Percentiles rank a stretch among this genome's conserved stretches.
Evolutionary conservation across 177 flowering plant species (phyloP).

Genomic region (Viscum album): DNA sequence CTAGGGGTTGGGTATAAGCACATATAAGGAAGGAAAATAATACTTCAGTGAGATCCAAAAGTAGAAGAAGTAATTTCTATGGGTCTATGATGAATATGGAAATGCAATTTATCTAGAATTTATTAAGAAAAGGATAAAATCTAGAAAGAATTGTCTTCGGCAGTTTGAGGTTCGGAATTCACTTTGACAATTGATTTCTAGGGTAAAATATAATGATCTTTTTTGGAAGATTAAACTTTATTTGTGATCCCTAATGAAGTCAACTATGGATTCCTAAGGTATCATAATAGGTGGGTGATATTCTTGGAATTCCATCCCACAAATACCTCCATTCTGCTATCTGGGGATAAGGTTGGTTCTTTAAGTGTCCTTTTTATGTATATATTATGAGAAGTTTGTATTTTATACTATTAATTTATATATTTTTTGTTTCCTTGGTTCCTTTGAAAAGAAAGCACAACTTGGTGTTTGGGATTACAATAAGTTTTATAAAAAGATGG

Average conservation of each 20-base stretch:
- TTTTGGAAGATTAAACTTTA: slow-evolving; percentile 47
- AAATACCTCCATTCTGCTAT: slow-evolving; percentile 58
- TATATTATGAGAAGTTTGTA: background rate
- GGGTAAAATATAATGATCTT: too few relatives aligned
- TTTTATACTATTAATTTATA: background rate
- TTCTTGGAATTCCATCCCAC: slow-evolving; percentile 93
- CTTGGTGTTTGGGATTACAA: slow-evolving; percentile 85
- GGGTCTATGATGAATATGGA: slow-evolving; percentile 73
- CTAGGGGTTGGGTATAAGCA: slow-evolving; percentile 93
- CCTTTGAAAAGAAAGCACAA: slow-evolving; percentile 69
- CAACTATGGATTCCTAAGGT: slow-evolving; percentile 62
- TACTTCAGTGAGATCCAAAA: slow-evolving; percentile 50
- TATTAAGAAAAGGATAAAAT: slow-evolving; percentile 91
- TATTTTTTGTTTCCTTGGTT: slow-evolving; percentile 9
- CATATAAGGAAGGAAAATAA: slow-evolving; percentile 65
- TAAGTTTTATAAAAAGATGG: slow-evolving; percentile 60
- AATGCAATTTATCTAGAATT: slow-evolving; percentile 92
- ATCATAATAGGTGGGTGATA: slow-evolving; percentile 79
- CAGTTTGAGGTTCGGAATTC: slow-evolving; percentile 61
- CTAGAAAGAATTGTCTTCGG: slow-evolving; percentile 88
- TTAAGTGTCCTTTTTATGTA: background rate
- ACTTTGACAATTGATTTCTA: too few relatives aligned
- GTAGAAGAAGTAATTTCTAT: slow-evolving; percentile 74
- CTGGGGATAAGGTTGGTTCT: slow-evolving; percentile 76
- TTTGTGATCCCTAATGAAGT: slow-evolving; percentile 71